Evolutionary conservation across 495 filamentous ascomycete genomes (phyloP), one percentile per base, ranked within the genome.

Genomic region (Hyphodiscus hymeniophilus): DNA sequence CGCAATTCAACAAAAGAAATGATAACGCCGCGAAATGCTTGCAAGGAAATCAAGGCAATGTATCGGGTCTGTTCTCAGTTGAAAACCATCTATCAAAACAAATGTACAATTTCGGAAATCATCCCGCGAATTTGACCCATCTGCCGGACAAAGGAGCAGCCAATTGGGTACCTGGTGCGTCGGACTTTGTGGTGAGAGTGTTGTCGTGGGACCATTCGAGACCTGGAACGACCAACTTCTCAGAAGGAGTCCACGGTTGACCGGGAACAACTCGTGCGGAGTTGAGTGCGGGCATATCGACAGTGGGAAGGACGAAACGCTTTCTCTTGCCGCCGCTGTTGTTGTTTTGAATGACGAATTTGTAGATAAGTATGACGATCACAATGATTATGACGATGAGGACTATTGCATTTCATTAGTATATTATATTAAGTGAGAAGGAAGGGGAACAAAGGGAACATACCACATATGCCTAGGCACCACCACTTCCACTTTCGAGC

Each of bases 401-500:
- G 23, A 76, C 73, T 77, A 13, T 51, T 3, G 23, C 11, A 10
- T 4, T 24, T 22, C n/a, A 20, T 43, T 24, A 43, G 22, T 43
- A 15, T 26, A 28, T 24, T 20, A 11, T 22, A n/a, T n/a, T n/a
- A n/a, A n/a, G n/a, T n/a, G 31, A 6, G 7, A 30, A 20, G 15
- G 33, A 30, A 47, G 26, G 38, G 4, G 3, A 16, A 51, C 50
- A 38, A 45, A 15, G 24, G 20, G 47, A 38, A 87, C 84, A 68
- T 79, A 90, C 86, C 70, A 52, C 75, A 60, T 54, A 97, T 85
- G 57, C 84, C 76, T 60, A 96, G 65, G 66, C 89, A 95, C 60
- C 87, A 91, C 92, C 92, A 98, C 85, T 97, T 98, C 89, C 94
- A 96, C 70, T 81, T 85, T 52, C 87, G 77, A 30, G 84, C 81